These are phyloP conservation scores for Trichothecium sympodiale DNA, from an alignment of 2,329 filamentous ascomycete species.

Conservation along the genomic window DNA sequence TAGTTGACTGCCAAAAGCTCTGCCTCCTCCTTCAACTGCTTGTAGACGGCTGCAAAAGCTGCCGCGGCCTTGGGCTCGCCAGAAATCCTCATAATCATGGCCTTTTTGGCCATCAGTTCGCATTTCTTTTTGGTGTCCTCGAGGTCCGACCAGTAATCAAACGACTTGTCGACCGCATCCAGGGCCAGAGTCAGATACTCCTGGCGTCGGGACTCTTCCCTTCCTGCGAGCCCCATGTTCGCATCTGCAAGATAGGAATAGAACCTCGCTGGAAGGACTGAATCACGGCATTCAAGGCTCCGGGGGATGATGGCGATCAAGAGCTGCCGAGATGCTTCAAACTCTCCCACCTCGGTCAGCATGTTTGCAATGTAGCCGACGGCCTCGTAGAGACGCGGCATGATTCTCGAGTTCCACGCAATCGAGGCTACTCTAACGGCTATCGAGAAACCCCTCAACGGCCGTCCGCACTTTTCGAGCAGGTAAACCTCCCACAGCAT, in stretches of 20 bases:
- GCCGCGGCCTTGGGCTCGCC: constrained; percentile 55
- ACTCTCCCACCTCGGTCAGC: constrained; percentile 60
- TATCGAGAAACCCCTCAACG: constrained; percentile 67
- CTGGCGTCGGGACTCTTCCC: constrained; percentile 30
- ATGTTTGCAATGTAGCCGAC: constrained; percentile 57
- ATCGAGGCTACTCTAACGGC: constrained; percentile 65
- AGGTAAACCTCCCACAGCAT: constrained; percentile 64
- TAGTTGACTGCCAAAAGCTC: too few species aligned
- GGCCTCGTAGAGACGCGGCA: constrained; percentile 63
- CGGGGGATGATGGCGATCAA: constrained; percentile 63
- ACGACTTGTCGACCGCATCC: constrained; percentile 51
- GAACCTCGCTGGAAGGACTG: constrained; percentile 49
- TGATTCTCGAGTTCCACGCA: constrained; percentile 56
- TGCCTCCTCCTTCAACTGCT: constrained; percentile 39
- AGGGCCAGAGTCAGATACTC: constrained; percentile 49
- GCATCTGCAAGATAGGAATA: constrained; percentile 67
- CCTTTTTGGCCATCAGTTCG: constrained; percentile 74
- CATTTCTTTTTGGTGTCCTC: constrained; percentile 59
- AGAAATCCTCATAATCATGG: constrained; percentile 59
- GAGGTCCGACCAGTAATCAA: constrained; percentile 52
- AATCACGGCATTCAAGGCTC: constrained; percentile 59
- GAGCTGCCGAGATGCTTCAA: constrained; percentile 52
- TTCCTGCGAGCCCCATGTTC: constrained; percentile 64
- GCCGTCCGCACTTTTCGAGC: constrained; percentile 54
- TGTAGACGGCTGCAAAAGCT: constrained; percentile 55